Conservation (phyloP, 805 yeast species). For the Ogataea nitratoaversa region DNA sequence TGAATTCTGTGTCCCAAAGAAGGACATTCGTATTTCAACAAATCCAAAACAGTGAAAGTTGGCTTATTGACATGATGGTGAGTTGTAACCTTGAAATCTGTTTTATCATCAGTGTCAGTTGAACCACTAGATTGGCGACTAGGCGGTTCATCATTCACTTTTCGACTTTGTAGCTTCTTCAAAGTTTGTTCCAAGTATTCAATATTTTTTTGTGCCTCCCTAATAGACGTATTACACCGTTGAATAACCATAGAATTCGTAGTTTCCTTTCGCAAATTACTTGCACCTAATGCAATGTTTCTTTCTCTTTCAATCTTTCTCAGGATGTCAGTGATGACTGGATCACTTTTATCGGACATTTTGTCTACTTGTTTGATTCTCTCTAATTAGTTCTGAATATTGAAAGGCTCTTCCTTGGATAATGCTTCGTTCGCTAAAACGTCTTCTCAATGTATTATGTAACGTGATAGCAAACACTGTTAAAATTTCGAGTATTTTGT, state of each 20-base stretch:
- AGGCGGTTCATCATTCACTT: constrained; percentile 7
- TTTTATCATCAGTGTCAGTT: constrained; percentile 1
- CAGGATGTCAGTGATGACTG: constrained; percentile 61
- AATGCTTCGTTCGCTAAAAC: no score
- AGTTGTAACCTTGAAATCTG: constrained; percentile 4
- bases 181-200: constrained; percentile 81
- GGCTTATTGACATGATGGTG: constrained; percentile 30
- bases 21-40: constrained; percentile 89
- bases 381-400: not conserved
- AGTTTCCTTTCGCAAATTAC: constrained; percentile 73
- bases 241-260: constrained; percentile 79
- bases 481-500: no score
- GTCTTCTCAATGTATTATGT: no score
- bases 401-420: no score
- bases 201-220: constrained; percentile 89
- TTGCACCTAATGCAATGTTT: constrained; percentile 85
- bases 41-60: constrained; percentile 66
- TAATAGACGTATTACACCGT: constrained; percentile 82
- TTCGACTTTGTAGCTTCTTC: constrained; percentile 48
- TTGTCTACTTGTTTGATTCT: not conserved
- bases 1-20: constrained; percentile 92
- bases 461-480: no score
- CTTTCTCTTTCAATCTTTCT: constrained; percentile 84
- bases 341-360: constrained; percentile 26
- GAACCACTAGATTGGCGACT: not conserved